A percentile compares a stretch with the other conserved stretches of the same genome.
Evolutionary conservation across 495 filamentous ascomycete genomes (phyloP).

Genomic region (Xylaria longipes): DNA sequence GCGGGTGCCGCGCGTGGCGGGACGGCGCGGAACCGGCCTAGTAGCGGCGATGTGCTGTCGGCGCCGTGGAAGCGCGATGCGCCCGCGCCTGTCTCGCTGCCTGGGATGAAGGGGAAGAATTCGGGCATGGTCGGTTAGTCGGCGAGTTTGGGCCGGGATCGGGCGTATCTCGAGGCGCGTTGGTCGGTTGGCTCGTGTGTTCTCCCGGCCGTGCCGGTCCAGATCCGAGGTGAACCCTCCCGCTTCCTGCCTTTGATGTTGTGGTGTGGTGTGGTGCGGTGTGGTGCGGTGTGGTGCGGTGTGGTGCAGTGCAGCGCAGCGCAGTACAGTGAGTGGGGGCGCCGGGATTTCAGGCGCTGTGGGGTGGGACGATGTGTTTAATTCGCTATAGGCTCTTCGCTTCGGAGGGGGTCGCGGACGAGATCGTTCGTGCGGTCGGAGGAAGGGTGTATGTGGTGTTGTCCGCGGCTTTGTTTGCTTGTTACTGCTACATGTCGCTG

Average conservation of each 20-base stretch:
- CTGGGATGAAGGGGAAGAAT: constrained; percentile 69
- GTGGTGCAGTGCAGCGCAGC: background rate
- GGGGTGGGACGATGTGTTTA: background rate
- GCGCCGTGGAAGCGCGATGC: constrained; percentile 46
- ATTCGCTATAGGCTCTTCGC: background rate
- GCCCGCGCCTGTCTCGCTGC: constrained; percentile 55
- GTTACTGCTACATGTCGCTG: background rate
- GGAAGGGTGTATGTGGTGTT: background rate
- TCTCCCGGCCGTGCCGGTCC: constrained; percentile 19
- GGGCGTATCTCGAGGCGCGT: background rate
- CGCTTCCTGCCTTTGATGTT: background rate
- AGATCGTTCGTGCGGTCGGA: background rate
- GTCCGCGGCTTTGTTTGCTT: background rate
- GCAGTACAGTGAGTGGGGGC: background rate
- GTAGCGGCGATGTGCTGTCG: constrained; percentile 55
- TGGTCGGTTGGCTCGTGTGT: background rate
- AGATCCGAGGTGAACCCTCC: background rate
- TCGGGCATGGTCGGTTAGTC: constrained; percentile 52
- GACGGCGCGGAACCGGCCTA: constrained; percentile 67
- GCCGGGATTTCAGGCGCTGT: background rate
- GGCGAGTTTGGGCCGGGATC: background rate
- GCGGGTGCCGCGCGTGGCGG: constrained; percentile 36
- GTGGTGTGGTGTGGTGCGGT: background rate
- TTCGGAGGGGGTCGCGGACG: background rate
- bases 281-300: background rate